phyloP scores from a whole-genome alignment of 1,139 yeast species.

The Pichia cactophila region DNA sequence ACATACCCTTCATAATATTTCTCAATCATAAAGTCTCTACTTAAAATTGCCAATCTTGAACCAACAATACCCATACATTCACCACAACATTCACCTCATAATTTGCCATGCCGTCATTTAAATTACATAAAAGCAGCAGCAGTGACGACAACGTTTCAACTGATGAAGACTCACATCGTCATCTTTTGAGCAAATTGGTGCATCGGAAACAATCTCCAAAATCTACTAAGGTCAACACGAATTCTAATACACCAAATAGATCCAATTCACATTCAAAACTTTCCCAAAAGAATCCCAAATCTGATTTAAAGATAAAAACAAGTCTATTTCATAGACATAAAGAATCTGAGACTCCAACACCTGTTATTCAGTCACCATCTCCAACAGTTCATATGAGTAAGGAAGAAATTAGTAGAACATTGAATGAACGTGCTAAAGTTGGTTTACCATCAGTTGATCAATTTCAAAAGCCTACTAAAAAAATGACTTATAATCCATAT shows the following conservation, averaged over 20 bases:
- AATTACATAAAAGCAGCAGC: not conserved
- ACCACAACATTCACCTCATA: not conserved
- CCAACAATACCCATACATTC: not conserved
- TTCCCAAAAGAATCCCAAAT: not conserved
- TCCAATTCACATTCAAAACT: not conserved
- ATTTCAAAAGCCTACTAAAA: constrained; percentile 16
- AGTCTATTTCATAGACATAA: not conserved
- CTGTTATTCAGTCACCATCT: not conserved
- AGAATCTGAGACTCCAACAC: not conserved
- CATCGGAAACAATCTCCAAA: not conserved
- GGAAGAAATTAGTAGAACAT: constrained; percentile 10
- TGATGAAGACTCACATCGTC: not conserved
- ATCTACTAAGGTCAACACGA: not conserved
- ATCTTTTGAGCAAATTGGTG: not conserved
- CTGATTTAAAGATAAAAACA: not conserved
- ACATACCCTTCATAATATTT: not conserved
- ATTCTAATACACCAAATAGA: not conserved
- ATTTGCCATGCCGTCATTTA: not conserved
- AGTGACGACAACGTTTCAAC: not conserved
- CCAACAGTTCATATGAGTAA: constrained; percentile 5
- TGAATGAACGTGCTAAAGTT: constrained; percentile 11
- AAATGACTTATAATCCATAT: constrained; percentile 28
- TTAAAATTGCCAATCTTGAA: not conserved
- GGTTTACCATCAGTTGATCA: constrained; percentile 26
- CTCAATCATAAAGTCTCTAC: not conserved